Base-by-base conservation (phyloP, 129 eudicot genomes). In the Artemisia tridentata region DNA sequence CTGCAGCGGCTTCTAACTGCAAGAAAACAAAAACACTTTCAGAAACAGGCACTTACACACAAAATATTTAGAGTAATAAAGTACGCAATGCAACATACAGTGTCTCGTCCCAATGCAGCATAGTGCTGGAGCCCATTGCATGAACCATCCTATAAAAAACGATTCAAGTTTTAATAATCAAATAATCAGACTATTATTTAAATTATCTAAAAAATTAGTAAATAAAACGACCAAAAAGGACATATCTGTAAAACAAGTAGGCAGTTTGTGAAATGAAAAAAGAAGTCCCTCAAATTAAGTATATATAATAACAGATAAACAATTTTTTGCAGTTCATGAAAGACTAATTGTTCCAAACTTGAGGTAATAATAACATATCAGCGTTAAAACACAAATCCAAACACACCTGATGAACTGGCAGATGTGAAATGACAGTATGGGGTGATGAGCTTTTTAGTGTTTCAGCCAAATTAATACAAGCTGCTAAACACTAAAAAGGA, bases 51-150 rank as follows among this genome's bases (percentile, higher is more conserved):
- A 11, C 11, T 71, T 65, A 25, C 56, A 65, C 16, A 17, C 3
- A 69, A 65, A 69, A 48, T 9, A 67, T 63, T 47, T 21, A n/a
- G n/a, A n/a, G n/a, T n/a, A 68, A 10, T 52, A 60, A 49, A 49
- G 46, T 59, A 11, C 48, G 51, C 65, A 62, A 23, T 58, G 27
- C 55, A 81, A 77, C 95, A 48, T 93, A 93, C 98, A 68, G 84
- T 67, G 69, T 93, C 95, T 82, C 92, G 81, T 77, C 98, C 98
- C 76, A 93, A 80, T 81, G 98, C 98, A 53, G 98, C 98, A 80
- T 93, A 93, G 74, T 93, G 98, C 66, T 93, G 98, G 25, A 93
- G 82, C 13, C 98, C 98, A 75, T 93, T 93, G 87, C 98, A 93
- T 49, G 98, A 93, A 21, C 98, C 98, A 82, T 93, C 98, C 98